Conservation (phyloP, 2,329 filamentous ascomycete genomes). For the Aschersonia sp. region DNA sequence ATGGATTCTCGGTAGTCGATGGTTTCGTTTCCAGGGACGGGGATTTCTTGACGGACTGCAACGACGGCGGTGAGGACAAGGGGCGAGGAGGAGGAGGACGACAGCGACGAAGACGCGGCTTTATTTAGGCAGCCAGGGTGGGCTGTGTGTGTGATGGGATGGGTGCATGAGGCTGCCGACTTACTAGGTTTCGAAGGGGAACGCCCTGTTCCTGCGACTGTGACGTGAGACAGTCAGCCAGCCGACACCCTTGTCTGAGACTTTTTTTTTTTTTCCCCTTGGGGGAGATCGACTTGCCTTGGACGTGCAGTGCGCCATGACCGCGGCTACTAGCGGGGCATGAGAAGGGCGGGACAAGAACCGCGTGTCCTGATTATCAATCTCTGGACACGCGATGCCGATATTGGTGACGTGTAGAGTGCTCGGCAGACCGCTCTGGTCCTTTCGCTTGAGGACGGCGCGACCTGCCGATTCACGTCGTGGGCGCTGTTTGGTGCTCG, state of each 20-base stretch:
- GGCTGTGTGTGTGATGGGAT: slow-evolving; percentile 12
- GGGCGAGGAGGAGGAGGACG: slow-evolving; percentile 12
- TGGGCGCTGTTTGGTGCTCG: too few relatives aligned
- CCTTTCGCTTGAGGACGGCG: too few relatives aligned
- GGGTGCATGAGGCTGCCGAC: slow-evolving; percentile 7
- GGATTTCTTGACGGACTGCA: too few relatives aligned
- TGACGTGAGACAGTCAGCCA: not conserved
- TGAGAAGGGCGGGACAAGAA: not conserved
- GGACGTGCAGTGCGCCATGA: slow-evolving; percentile 2
- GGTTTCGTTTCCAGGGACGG: too few relatives aligned
- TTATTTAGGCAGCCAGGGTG: not conserved
- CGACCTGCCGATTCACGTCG: too few relatives aligned
- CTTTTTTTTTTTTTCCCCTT: not conserved
- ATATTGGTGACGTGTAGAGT: too few relatives aligned
- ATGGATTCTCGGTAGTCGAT: too few relatives aligned
- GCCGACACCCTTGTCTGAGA: slow-evolving; percentile 12
- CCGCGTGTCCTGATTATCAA: not conserved
- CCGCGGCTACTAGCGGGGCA: not conserved
- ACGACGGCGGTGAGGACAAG: slow-evolving; percentile 2
- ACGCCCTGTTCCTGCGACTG: slow-evolving; percentile 13
- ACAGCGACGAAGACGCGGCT: not conserved
- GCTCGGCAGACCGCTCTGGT: too few relatives aligned
- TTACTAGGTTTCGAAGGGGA: slow-evolving; percentile 16
- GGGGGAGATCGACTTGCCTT: slow-evolving; percentile 4
- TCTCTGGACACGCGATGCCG: not conserved